Evolutionary conservation across 805 yeast genomes (phyloP).

Genomic region (Soucietia sequanensis): DNA sequence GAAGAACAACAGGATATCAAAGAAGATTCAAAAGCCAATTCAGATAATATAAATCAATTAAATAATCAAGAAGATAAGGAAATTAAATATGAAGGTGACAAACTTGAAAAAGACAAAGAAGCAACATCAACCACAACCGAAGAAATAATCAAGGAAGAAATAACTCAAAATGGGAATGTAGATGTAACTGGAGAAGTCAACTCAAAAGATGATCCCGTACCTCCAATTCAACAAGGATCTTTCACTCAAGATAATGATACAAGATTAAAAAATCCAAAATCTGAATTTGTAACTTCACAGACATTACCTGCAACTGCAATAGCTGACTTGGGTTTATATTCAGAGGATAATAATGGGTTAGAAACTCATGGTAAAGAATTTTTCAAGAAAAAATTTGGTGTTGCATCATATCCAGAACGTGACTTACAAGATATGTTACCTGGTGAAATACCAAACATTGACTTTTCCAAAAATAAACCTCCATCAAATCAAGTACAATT

Average conservation of each 20-base stretch:
- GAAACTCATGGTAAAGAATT: constrained; percentile 73
- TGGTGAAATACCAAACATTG: constrained; percentile 84
- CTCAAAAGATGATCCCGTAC: constrained; percentile 33
- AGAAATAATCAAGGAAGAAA: constrained; percentile 5
- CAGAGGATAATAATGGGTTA: constrained; percentile 53
- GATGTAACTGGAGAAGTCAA: constrained; percentile 14
- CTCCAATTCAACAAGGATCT: constrained; percentile 47
- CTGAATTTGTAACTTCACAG: constrained; percentile 72
- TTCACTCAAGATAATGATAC: constrained; percentile 57
- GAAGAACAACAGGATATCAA: constrained; percentile 7
- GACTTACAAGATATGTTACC: constrained; percentile 78
- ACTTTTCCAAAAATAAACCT: constrained; percentile 73
- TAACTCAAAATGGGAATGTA: constrained; percentile 6
- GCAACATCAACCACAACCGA: constrained; percentile 4
- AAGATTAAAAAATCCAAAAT: constrained; percentile 64
- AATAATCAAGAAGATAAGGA: constrained; percentile 7
- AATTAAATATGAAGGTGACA: constrained; percentile 7
- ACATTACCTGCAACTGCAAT: constrained; percentile 63
- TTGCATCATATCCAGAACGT: constrained; percentile 81
- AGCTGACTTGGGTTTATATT: constrained; percentile 60
- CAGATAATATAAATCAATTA: too few species aligned
- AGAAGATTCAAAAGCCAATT: constrained; percentile 4
- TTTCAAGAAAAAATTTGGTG: constrained; percentile 75
- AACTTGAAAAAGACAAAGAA: constrained; percentile 5
- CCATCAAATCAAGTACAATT: constrained; percentile 87